A percentile compares a stretch with the other conserved stretches of the same genome.
Conservation (phyloP, 2,329 filamentous ascomycete genomes). For the Colletotrichum camelliae region DNA sequence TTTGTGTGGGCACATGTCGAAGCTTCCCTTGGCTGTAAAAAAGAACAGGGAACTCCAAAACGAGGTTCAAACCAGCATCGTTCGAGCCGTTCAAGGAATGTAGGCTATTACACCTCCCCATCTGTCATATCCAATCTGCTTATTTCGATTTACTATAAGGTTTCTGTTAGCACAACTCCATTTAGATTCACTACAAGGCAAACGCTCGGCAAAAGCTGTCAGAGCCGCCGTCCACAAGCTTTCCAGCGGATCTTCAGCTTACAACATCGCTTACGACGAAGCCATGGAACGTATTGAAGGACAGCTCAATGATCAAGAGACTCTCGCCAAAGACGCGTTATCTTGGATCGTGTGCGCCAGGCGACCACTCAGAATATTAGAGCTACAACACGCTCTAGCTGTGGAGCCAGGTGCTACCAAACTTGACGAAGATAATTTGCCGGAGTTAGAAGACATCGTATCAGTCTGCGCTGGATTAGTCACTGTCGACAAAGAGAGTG, state of each 20-base stretch:
- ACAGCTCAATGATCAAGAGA: conserved; percentile 34
- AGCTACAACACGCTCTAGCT: conserved; percentile 49
- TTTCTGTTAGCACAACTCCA: conserved; percentile 16
- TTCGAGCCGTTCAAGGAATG: conserved; percentile 21
- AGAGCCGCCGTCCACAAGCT: too few relatives aligned
- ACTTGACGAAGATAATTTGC: conserved; percentile 40
- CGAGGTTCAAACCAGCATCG: conserved; percentile 20
- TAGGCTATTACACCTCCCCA: too few relatives aligned
- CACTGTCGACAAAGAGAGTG: too few relatives aligned
- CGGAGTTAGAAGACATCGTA: conserved; percentile 36
- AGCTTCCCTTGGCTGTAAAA: not conserved
- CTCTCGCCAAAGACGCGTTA: conserved; percentile 42
- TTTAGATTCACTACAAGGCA: conserved; percentile 3
- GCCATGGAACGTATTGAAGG: conserved; percentile 47
- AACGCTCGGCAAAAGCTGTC: conserved; percentile 32
- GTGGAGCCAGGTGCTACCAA: too few relatives aligned
- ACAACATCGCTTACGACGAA: conserved; percentile 43
- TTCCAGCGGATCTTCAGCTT: conserved; percentile 31
- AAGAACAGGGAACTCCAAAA: not conserved
- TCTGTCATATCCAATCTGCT: too few relatives aligned
- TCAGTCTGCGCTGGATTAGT: conserved; percentile 47
- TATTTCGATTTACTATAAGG: not conserved
- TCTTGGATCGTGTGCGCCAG: conserved; percentile 45
- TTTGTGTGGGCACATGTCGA: not conserved
- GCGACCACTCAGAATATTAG: conserved; percentile 33